A percentile compares a stretch with the other conserved stretches of the same genome.
Conservation (phyloP, 2,329 filamentous ascomycete species). For the Fusarium xylarioides region DNA sequence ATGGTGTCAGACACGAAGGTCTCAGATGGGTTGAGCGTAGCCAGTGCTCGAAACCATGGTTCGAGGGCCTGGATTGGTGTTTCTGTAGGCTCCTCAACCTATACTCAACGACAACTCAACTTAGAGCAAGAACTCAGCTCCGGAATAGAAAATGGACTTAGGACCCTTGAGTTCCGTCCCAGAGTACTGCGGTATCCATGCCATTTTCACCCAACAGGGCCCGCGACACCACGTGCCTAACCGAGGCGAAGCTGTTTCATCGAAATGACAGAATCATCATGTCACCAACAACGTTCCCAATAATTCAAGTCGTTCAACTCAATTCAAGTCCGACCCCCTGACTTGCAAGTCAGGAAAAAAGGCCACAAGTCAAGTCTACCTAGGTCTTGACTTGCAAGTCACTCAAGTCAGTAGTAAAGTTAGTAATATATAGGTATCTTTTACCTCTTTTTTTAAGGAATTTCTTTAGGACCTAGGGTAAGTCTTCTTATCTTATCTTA, state of each 20-base stretch:
- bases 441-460: too few species aligned
- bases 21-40: neutral
- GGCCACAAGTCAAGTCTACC: too few species aligned
- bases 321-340: too few species aligned
- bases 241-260: slow-evolving; percentile 27
- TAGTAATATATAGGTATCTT: too few species aligned
- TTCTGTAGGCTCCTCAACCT: neutral
- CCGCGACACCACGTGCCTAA: slow-evolving; percentile 3
- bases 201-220: neutral
- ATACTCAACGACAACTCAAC: neutral
- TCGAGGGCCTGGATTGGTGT: too few species aligned
- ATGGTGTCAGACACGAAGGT: neutral
- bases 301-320: too few species aligned
- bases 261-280: slow-evolving; percentile 1
- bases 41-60: neutral
- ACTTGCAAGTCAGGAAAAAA: too few species aligned
- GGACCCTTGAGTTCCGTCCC: neutral
- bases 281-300: too few species aligned
- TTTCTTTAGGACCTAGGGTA: too few species aligned
- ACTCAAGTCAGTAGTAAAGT: too few species aligned
- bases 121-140: neutral
- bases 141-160: neutral
- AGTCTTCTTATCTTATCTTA: too few species aligned
- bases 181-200: neutral
- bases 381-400: too few species aligned